Evolutionary conservation across 768 basidiomycete species (phyloP), one percentile per base, ranked within the genome.

Genomic region (Wakefieldia striispora): DNA sequence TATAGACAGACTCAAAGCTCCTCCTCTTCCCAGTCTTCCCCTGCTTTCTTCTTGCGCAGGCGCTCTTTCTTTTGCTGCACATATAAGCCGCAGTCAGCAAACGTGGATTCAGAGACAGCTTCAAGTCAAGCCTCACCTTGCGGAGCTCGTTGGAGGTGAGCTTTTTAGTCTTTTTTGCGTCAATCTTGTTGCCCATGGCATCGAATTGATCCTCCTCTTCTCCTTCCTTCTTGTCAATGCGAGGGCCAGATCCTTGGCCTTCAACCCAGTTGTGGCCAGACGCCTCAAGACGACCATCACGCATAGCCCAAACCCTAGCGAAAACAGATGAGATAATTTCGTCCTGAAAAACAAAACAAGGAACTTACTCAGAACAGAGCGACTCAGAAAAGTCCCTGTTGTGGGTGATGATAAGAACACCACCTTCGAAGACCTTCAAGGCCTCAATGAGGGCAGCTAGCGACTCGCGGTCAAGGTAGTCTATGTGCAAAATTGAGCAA

Each of bases 241-340:
- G 85, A 38, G 93, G 71, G 11, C 95, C 95, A 17, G 92, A 79
- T 48, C 97, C 97, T 72, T 99, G 97, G 41, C 97, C 97, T 74
- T 98, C 97, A 65, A 97, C 93, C 95, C 95, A 97, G 82, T 97
- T 95, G 80, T 95, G 93, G 54, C 94, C 95, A 38, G 95, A 97
- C 6, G 95, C 93, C 76, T 95, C 92, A 56, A 98, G 84, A 61
- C 78, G 85, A 64, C 97, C 97, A 68, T 98, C 92, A 43, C 89
- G 86, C 97, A 98, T 99, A 35, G 97, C 95, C 97, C 97, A 98
- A 36, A 98, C 94, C 77, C 75, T 77, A 49, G 12, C 24, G 20
- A 49, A 38, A 6, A 17, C 48, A 4, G 17, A 40, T 55, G 41
- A 48, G 44, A 24, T 0, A 42, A 31, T 4, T 26, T 19, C 35